These are phyloP conservation scores for Corniculantispora saksenae DNA, from an alignment of 2,329 filamentous ascomycete species.

Conservation along the genomic window DNA sequence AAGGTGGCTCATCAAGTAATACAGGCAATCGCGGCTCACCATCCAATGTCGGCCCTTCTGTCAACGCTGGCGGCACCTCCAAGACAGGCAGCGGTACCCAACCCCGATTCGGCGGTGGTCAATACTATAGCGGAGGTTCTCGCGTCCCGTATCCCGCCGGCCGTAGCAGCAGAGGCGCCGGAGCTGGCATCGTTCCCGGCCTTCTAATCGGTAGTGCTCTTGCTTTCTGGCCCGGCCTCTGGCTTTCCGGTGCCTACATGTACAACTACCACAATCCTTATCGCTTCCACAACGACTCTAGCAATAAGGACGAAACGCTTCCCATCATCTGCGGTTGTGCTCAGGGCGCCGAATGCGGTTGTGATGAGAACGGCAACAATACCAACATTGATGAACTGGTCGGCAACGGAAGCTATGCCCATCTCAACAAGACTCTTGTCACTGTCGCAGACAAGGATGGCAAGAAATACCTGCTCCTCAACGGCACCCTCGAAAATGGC, in stretches of 20 bases:
- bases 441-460: slow-evolving; percentile 64
- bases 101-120: slow-evolving; percentile 61
- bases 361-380: slow-evolving; percentile 64
- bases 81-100: slow-evolving; percentile 57
- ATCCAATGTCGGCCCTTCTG: slow-evolving; percentile 29
- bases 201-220: slow-evolving; percentile 50
- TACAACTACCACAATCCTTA: slow-evolving; percentile 51
- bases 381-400: slow-evolving; percentile 64
- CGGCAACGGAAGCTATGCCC: slow-evolving; percentile 62
- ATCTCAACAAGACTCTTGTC: slow-evolving; percentile 63
- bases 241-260: slow-evolving; percentile 64
- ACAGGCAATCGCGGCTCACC: slow-evolving; percentile 22
- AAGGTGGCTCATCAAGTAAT: slow-evolving; percentile 21
- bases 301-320: slow-evolving; percentile 38
- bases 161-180: slow-evolving; percentile 40
- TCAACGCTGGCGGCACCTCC: slow-evolving; percentile 53
- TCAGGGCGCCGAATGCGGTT: slow-evolving; percentile 55
- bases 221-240: slow-evolving; percentile 64
- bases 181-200: slow-evolving; percentile 52
- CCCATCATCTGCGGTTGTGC: slow-evolving; percentile 54
- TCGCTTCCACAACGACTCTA: slow-evolving; percentile 52
- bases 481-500: slow-evolving; percentile 73
- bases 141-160: slow-evolving; percentile 61
- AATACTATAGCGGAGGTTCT: slow-evolving; percentile 68
- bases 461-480: slow-evolving; percentile 66